Evolutionary conservation across 257 asterid genomes (phyloP).

Genomic region (Echites panduratus): DNA sequence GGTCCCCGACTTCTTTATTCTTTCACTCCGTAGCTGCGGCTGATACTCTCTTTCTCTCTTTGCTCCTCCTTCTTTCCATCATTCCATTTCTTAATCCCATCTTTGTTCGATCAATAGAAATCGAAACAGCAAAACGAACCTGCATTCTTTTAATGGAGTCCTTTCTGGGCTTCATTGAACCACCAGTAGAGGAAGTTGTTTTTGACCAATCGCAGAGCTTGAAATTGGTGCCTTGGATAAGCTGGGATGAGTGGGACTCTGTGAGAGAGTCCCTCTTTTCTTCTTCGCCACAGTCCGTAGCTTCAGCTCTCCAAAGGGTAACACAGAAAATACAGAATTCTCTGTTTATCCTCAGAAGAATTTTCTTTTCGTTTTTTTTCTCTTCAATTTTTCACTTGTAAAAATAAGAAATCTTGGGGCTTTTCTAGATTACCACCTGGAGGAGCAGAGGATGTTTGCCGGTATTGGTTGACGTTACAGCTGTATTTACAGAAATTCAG

Average conservation of each 20-base stretch:
- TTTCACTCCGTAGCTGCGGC: not conserved
- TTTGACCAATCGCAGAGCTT: constrained; percentile 33
- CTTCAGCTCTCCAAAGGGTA: constrained; percentile 61
- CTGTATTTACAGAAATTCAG: constrained; percentile 72
- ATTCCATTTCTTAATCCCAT: not conserved
- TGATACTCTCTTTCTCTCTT: not conserved
- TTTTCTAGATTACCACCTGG: constrained; percentile 69
- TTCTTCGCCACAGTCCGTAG: constrained; percentile 41
- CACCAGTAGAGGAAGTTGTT: constrained; percentile 29
- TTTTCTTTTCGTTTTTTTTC: not conserved
- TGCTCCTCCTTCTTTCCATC: too few relatives aligned
- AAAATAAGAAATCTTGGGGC: not conserved
- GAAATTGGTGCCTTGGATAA: constrained; percentile 83
- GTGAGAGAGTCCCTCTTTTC: constrained; percentile 62
- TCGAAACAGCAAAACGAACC: not conserved
- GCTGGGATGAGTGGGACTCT: constrained; percentile 79
- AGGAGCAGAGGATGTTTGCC: constrained; percentile 81
- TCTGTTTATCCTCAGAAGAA: not conserved
- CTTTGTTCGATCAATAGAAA: not conserved
- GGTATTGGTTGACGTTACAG: constrained; percentile 57
- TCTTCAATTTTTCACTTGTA: not conserved
- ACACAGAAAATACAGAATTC: not conserved
- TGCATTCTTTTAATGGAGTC: not conserved
- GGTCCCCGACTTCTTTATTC: not conserved
- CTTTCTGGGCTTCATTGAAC: constrained; percentile 8